These are phyloP conservation scores for Scorias spongiosa DNA, from an alignment of 2,329 filamentous ascomycete species.

Conservation along the genomic window DNA sequence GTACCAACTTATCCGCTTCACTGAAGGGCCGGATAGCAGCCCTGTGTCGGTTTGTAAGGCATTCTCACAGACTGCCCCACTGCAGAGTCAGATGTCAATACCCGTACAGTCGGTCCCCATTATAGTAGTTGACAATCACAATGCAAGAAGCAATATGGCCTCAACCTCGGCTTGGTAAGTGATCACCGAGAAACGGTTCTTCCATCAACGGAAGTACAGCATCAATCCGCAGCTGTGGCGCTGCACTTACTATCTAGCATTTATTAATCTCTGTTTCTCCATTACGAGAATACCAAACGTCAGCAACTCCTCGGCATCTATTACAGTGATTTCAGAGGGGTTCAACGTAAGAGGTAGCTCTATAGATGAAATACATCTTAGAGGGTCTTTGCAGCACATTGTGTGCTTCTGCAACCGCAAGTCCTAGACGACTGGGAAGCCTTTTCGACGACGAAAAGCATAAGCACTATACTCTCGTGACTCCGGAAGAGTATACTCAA, in stretches of 20 bases:
- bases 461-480: slow-evolving; percentile 1
- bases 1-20: neutral
- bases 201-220: too few relatives aligned
- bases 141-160: neutral
- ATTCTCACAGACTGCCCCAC: neutral
- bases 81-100: neutral
- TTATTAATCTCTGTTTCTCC: neutral
- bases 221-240: neutral
- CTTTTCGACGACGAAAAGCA: neutral
- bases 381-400: neutral
- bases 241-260: neutral
- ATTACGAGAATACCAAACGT: neutral
- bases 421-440: neutral
- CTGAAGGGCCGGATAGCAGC: neutral
- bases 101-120: neutral
- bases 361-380: neutral
- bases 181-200: neutral
- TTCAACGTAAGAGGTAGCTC: neutral
- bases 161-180: neutral
- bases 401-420: neutral
- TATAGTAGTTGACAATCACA: neutral
- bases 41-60: neutral
- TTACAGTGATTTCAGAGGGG: neutral
- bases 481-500: neutral
- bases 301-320: neutral